Evolutionary conservation across 768 basidiomycete species (phyloP).

Genomic region (Terana coerulea): DNA sequence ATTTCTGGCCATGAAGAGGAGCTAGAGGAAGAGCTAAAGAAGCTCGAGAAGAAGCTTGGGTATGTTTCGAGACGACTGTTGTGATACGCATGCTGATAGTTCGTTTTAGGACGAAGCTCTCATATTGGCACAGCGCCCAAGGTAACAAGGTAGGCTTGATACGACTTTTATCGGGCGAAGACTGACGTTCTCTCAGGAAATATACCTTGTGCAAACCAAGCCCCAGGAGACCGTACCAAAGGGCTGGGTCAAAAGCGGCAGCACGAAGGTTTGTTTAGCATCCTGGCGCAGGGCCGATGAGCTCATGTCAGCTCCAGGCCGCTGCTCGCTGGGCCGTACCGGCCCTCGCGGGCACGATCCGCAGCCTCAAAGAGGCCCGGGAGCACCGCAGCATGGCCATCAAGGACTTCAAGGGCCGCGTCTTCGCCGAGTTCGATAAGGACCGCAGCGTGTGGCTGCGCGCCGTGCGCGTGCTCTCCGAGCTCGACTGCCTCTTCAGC

Average conservation of each 20-base stretch:
- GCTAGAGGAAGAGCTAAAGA: slow-evolving; percentile 64
- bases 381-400: slow-evolving; percentile 80
- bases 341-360: slow-evolving; percentile 64
- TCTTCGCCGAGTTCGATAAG: slow-evolving; percentile 78
- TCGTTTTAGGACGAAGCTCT: slow-evolving; percentile 42
- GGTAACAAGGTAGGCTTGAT: slow-evolving; percentile 66
- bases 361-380: slow-evolving; percentile 87
- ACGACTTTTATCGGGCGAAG: background rate
- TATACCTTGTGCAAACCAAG: slow-evolving; percentile 81
- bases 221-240: slow-evolving; percentile 64
- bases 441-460: slow-evolving; percentile 81
- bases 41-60: slow-evolving; percentile 67
- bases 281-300: background rate
- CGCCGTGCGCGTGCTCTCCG: slow-evolving; percentile 82
- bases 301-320: slow-evolving; percentile 39
- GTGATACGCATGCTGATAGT: too few species aligned
- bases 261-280: slow-evolving; percentile 64
- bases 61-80: too few species aligned
- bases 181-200: slow-evolving; percentile 53
- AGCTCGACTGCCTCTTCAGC: slow-evolving; percentile 95
- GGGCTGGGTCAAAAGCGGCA: slow-evolving; percentile 76
- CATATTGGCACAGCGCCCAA: slow-evolving; percentile 72
- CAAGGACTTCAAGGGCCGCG: slow-evolving; percentile 76
- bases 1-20: slow-evolving; percentile 67
- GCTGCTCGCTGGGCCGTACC: slow-evolving; percentile 76